phyloP scores from a whole-genome alignment of 106 monocot genomes.

The Chionographis japonica region DNA sequence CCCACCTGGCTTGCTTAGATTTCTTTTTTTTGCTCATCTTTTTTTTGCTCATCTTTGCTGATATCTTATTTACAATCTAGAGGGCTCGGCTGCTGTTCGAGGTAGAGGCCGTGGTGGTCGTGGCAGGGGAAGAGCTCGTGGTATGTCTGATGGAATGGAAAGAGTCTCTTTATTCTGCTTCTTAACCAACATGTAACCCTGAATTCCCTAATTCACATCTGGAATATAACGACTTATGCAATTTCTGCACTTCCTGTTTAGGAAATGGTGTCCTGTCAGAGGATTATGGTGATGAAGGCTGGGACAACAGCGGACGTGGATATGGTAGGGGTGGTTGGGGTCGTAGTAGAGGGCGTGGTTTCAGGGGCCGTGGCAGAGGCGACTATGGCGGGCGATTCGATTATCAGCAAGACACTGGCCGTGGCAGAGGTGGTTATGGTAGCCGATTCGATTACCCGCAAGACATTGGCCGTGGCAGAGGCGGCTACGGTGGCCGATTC shows the following conservation, averaged over 20 bases:
- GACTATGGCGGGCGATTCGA: slow-evolving; percentile 39
- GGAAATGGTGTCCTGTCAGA: slow-evolving; percentile 20
- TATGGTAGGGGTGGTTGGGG: slow-evolving; percentile 41
- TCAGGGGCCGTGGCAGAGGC: slow-evolving; percentile 50
- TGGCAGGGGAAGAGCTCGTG: slow-evolving; percentile 59
- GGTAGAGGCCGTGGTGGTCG: slow-evolving; percentile 72
- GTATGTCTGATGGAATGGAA: slow-evolving; percentile 10
- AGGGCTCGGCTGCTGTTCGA: slow-evolving; percentile 36
- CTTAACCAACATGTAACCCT: background rate
- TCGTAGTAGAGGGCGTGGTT: slow-evolving; percentile 51
- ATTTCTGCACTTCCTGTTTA: background rate
- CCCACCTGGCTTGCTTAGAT: background rate
- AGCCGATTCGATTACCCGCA: slow-evolving; percentile 38
- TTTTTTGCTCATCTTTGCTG: background rate
- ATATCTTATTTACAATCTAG: slow-evolving; percentile 23
- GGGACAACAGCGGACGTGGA: slow-evolving; percentile 46
- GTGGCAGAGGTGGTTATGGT: slow-evolving; percentile 50
- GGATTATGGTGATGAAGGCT: slow-evolving; percentile 46
- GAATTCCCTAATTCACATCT: background rate
- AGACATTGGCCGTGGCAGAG: slow-evolving; percentile 46
- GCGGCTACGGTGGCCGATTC: slow-evolving; percentile 37
- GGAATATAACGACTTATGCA: background rate
- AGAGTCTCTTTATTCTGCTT: background rate
- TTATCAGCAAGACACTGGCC: slow-evolving; percentile 49
- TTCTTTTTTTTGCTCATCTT: background rate